Conservation (phyloP, 441 rosid genomes). For the Adansonia madagascariensis region DNA sequence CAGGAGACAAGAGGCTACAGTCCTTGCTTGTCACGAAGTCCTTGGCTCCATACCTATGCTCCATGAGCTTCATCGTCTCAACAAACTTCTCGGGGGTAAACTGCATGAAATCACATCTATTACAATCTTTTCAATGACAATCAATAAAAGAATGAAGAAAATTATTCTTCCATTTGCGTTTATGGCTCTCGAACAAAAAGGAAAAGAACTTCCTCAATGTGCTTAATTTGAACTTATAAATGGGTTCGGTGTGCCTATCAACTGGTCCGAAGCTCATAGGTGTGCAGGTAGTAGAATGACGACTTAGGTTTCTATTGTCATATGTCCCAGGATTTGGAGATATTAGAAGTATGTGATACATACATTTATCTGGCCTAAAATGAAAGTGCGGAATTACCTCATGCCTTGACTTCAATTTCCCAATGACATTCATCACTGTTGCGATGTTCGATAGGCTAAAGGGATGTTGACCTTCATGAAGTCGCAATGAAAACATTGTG, state of each 20-base stretch:
- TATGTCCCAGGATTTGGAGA: not conserved
- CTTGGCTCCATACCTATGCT: slow-evolving; percentile 91
- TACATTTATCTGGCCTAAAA: not conserved
- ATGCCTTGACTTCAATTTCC: slow-evolving; percentile 80
- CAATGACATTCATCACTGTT: slow-evolving; percentile 65
- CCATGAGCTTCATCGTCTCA: slow-evolving; percentile 86
- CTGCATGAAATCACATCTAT: slow-evolving; percentile 46
- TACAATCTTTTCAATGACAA: not conserved
- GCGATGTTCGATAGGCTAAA: slow-evolving; percentile 83
- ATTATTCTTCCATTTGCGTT: not conserved
- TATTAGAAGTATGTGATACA: not conserved
- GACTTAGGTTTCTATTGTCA: not conserved
- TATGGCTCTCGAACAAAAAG: too few relatives aligned
- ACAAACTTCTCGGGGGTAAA: slow-evolving; percentile 80
- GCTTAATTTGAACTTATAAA: not conserved
- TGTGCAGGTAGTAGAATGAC: not conserved
- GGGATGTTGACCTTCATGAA: slow-evolving; percentile 61
- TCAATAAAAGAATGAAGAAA: not conserved
- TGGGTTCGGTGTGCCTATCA: not conserved
- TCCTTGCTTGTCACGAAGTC: slow-evolving; percentile 94
- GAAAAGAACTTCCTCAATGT: too few relatives aligned
- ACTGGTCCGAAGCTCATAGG: not conserved
- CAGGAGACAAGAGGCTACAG: slow-evolving; percentile 75
- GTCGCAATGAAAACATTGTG: slow-evolving; percentile 84
- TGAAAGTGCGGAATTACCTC: slow-evolving; percentile 57